Evolutionary conservation across 352 stramenopile species (phyloP).

Genomic region (Sclerospora graminicola): DNA sequence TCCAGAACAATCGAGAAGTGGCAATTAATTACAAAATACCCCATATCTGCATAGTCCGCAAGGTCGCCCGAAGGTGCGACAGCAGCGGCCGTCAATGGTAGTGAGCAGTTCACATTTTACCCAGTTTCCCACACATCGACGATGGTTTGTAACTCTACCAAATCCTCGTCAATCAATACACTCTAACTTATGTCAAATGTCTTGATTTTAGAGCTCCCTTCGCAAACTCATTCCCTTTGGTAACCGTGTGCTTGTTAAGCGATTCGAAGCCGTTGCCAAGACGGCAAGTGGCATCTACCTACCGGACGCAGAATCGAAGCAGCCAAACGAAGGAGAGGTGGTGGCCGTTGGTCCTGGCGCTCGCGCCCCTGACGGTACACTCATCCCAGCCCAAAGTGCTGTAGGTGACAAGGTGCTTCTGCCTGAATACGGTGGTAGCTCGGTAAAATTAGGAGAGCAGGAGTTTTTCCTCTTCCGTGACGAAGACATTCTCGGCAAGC

Average conservation of each 20-base stretch:
- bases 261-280: conserved; percentile 86
- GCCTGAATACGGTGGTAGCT: conserved; percentile 92
- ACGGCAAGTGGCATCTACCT: conserved; percentile 92
- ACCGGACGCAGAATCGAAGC: conserved; percentile 86
- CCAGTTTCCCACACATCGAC: not conserved
- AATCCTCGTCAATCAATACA: not conserved
- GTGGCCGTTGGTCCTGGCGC: conserved; percentile 90
- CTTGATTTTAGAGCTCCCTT: conserved; percentile 31
- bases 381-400: conserved; percentile 81
- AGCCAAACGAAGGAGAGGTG: conserved; percentile 91
- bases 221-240: conserved; percentile 90
- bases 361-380: conserved; percentile 77
- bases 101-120: not conserved
- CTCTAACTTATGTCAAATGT: not conserved
- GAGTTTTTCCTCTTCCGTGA: conserved; percentile 94
- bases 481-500: conserved; percentile 96
- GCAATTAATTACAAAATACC: too few relatives aligned
- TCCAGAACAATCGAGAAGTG: not conserved
- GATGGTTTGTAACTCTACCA: not conserved
- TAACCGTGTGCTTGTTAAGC: conserved; percentile 92
- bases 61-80: not conserved
- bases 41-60: too few relatives aligned
- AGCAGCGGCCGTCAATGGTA: not conserved
- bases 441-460: conserved; percentile 88
- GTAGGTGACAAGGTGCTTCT: conserved; percentile 93